phyloP scores from a whole-genome alignment of 768 basidiomycete species.

The Lentinula sp. region DNA sequence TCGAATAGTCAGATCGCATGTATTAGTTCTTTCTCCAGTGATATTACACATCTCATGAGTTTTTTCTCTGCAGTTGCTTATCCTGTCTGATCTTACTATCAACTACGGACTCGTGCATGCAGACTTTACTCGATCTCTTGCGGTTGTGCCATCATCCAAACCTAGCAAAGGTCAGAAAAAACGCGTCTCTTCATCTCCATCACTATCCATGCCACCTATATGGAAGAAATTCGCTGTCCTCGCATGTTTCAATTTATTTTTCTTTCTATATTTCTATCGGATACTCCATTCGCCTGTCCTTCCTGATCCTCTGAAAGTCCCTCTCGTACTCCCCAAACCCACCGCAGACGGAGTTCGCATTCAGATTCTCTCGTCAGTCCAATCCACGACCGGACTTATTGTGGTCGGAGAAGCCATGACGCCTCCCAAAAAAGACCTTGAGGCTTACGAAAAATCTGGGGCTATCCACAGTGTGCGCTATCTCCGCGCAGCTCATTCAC shows the following conservation, averaged over 20 bases:
- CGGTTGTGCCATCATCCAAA: neutral
- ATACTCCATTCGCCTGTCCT: constrained; percentile 50
- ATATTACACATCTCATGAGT: neutral
- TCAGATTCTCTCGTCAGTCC: constrained; percentile 53
- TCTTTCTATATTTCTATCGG: constrained; percentile 25
- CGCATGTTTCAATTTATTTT: neutral
- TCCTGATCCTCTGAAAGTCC: constrained; percentile 41
- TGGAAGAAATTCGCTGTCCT: constrained; percentile 5
- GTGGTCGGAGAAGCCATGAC: constrained; percentile 71
- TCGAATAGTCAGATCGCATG: constrained; percentile 38
- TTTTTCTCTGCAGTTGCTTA: constrained; percentile 12
- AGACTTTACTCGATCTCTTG: neutral
- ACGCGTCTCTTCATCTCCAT: neutral
- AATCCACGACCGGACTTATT: constrained; percentile 76
- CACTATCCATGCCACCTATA: neutral
- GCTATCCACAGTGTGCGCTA: constrained; percentile 49
- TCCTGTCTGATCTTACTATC: constrained; percentile 10
- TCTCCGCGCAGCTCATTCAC: constrained; percentile 58
- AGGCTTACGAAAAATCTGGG: constrained; percentile 21
- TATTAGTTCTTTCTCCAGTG: neutral
- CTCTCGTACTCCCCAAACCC: constrained; percentile 43
- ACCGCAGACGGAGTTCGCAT: constrained; percentile 37
- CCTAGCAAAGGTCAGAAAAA: neutral
- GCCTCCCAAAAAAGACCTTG: constrained; percentile 23
- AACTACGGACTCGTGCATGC: neutral